Conservation (phyloP, 2,329 filamentous ascomycete species). For the Keithomyces neogunnii region DNA sequence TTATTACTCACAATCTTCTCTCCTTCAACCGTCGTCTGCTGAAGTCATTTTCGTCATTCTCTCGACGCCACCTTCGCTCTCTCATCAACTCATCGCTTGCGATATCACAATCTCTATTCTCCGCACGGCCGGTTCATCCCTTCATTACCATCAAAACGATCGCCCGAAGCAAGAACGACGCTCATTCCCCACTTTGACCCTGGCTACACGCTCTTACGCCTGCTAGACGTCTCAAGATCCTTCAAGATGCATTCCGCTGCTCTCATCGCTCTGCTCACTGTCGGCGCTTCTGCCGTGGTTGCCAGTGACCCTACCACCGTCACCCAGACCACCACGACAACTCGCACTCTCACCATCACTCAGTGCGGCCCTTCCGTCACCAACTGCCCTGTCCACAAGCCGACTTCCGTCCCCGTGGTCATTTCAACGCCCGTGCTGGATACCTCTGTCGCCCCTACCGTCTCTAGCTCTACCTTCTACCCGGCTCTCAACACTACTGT, state of each 20-base stretch:
- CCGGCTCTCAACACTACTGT: conserved; percentile 15
- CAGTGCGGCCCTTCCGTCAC: conserved; percentile 34
- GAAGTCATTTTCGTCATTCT: neutral
- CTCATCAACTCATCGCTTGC: neutral
- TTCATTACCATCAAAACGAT: neutral
- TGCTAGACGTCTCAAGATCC: conserved; percentile 1
- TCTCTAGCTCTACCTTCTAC: neutral
- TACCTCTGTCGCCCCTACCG: neutral
- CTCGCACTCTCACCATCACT: conserved; percentile 37
- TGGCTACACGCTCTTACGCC: neutral
- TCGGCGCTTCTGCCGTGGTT: conserved; percentile 28
- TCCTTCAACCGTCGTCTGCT: conserved; percentile 1
- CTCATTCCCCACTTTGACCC: neutral
- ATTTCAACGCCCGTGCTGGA: conserved; percentile 5
- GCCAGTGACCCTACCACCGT: conserved; percentile 26
- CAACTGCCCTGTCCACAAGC: conserved; percentile 31
- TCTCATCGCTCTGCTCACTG: conserved; percentile 32
- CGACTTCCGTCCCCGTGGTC: conserved; percentile 9
- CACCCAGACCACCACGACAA: conserved; percentile 35
- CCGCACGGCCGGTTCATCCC: neutral
- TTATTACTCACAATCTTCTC: neutral
- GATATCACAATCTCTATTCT: neutral
- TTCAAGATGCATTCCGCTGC: conserved; percentile 38
- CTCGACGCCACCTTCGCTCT: conserved; percentile 2
- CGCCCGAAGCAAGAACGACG: neutral